Base-by-base conservation (phyloP, 805 yeast genomes). In the Brettanomyces bruxellensis region DNA sequence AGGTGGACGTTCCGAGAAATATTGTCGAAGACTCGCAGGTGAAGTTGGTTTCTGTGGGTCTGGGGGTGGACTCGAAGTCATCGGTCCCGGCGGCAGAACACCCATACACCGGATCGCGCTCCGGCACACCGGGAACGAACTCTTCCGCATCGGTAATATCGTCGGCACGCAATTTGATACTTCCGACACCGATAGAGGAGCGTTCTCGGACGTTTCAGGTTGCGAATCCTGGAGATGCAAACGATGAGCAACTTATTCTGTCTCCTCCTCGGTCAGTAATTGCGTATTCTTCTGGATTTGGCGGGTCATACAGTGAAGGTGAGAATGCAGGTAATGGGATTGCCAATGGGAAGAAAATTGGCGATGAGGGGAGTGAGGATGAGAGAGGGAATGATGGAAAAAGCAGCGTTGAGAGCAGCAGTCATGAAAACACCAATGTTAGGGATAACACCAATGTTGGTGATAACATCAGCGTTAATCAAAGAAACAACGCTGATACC, bases 101-200 rank as follows among this genome's bases (percentile, higher is more conserved):
- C 32, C 32, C 32, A 1, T 28, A 28, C 32, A 28, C 9, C 11
- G 32, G 9, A 6, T 28, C 32, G 7, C 11, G 32, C 11, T 28
- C 11, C 7, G 32, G 9, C 32, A 28, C 32, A 9, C 32, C 32
- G 18, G 18, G 18, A 18, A 18, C 18, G n/a, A 35, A 35, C 13
- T n/a, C 38, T 8, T 35, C 38, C 8, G 38, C 23, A 35, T 35
- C 38, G 6, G 23, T 18, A n/a, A n/a, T 35, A 6, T 35, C 38
- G 38, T 38, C 41, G 14, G 7, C 34, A 12, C 34, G 24, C 22
- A 28, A 41, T 25, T 37, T 41, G 25, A 41, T 41, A 13, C 38
- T 41, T 11, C 44, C 44, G 6, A 41, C 44, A 9, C 44, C 44
- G 6, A 41, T 34, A 6, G 42, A 40, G 22, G 42, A 25, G 34